A percentile compares a stretch with the other conserved stretches of the same genome.
phyloP scores from a whole-genome alignment of 768 basidiomycete species.

The Peribolospora baueri region DNA sequence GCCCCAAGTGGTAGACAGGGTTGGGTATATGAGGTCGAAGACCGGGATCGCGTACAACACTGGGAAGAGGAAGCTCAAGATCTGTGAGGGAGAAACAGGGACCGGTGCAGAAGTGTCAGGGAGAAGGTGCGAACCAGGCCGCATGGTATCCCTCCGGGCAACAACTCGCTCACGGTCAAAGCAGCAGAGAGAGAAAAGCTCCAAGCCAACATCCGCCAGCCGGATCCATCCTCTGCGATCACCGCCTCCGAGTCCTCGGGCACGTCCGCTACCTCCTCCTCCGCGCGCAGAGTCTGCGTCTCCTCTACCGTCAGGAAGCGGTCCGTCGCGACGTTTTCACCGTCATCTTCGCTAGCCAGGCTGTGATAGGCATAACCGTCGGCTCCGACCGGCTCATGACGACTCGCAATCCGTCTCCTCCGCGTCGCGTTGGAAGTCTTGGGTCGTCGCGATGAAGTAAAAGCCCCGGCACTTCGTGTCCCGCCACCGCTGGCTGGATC shows the following conservation, averaged over 20 bases:
- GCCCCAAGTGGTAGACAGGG: conserved; percentile 65
- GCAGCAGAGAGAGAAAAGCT: conserved; percentile 52
- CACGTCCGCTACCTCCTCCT: conserved; percentile 20
- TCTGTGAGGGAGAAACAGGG: conserved; percentile 24
- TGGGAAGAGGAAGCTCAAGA: conserved; percentile 71
- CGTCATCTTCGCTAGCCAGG: too few relatives aligned
- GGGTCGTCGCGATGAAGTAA: too few relatives aligned
- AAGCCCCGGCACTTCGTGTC: too few relatives aligned
- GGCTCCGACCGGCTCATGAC: too few relatives aligned
- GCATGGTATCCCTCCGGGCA: background rate
- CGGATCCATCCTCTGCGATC: conserved; percentile 13
- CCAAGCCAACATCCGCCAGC: conserved; percentile 52
- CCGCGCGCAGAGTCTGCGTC: background rate
- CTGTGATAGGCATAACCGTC: too few relatives aligned
- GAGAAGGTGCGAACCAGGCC: background rate
- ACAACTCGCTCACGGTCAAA: conserved; percentile 41
- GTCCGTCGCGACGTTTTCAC: too few relatives aligned
- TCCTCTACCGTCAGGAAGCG: too few relatives aligned
- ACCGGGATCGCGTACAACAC: conserved; percentile 64
- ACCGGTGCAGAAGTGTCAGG: background rate
- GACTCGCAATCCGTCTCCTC: too few relatives aligned
- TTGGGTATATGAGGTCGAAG: conserved; percentile 37
- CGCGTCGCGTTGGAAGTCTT: too few relatives aligned
- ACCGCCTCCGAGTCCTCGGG: conserved; percentile 25
- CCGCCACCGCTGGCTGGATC: too few relatives aligned